These are phyloP conservation scores for Fusarium dimerum DNA, from an alignment of 2,329 filamentous ascomycete species.

Conservation along the genomic window DNA sequence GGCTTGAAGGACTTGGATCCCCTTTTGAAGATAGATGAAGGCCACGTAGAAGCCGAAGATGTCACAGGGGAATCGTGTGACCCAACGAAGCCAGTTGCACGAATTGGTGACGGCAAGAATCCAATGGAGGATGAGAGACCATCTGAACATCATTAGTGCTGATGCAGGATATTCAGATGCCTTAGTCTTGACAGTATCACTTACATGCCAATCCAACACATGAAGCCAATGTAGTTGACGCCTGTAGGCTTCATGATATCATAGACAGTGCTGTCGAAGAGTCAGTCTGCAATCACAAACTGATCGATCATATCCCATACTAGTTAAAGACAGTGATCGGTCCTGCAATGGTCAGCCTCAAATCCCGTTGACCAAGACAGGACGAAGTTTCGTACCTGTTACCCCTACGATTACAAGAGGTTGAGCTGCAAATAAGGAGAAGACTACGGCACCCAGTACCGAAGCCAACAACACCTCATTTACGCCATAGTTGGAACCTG, in stretches of 20 bases:
- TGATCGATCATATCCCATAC: conserved; percentile 33
- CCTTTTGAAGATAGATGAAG: conserved; percentile 89
- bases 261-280: conserved; percentile 69
- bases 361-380: not conserved
- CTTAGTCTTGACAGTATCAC: conserved; percentile 23
- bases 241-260: conserved; percentile 79
- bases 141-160: conserved; percentile 47
- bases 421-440: conserved; percentile 77
- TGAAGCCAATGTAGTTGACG: conserved; percentile 83
- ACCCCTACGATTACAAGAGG: conserved; percentile 90
- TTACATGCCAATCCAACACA: conserved; percentile 85
- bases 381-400: conserved; percentile 54
- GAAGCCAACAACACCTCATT: conserved; percentile 89
- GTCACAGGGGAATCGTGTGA: conserved; percentile 89
- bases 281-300: conserved; percentile 5
- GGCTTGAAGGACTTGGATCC: conserved; percentile 78
- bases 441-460: conserved; percentile 80
- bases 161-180: not conserved
- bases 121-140: conserved; percentile 85
- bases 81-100: conserved; percentile 85
- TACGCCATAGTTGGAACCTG: conserved; percentile 79
- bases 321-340: conserved; percentile 95
- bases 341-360: conserved; percentile 41
- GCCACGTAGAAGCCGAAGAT: conserved; percentile 95
- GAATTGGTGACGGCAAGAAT: conserved; percentile 80